Conservation (phyloP, 768 basidiomycete species). For the Psilocybe tampanensis region DNA sequence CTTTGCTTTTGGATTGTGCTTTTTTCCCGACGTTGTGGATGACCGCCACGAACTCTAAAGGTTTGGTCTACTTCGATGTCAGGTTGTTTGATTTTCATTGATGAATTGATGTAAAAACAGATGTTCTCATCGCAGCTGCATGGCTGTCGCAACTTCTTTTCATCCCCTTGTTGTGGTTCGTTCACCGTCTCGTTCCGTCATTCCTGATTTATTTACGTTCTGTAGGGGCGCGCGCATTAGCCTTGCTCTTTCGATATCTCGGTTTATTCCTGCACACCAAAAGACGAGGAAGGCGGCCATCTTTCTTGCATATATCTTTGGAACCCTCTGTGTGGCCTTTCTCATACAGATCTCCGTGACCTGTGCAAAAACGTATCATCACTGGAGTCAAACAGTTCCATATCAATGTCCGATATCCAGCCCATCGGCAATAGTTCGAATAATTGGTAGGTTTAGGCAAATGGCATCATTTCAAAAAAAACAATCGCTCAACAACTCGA, state of each 20-base stretch:
- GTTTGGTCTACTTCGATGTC: background rate
- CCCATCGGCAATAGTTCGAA: conserved; percentile 3
- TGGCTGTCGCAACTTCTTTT: conserved; percentile 8
- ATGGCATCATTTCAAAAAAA: background rate
- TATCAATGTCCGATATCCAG: conserved; percentile 10
- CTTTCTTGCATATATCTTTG: conserved; percentile 10
- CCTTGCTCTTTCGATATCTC: conserved; percentile 15
- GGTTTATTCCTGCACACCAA: conserved; percentile 12
- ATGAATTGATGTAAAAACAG: background rate
- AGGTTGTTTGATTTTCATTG: background rate
- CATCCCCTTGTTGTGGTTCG: conserved; percentile 8
- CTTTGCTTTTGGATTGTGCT: conserved; percentile 14
- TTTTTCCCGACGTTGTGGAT: conserved; percentile 19
- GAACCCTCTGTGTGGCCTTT: conserved; percentile 1
- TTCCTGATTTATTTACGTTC: background rate
- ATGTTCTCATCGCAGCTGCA: background rate
- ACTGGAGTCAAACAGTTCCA: conserved; percentile 8
- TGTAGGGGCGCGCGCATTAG: conserved; percentile 16
- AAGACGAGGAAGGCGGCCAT: conserved; percentile 5
- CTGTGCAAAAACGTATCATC: background rate
- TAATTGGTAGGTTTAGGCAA: conserved; percentile 4
- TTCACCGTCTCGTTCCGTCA: background rate
- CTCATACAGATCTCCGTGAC: background rate
- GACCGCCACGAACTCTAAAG: background rate
- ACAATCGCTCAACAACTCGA: background rate